These are phyloP conservation scores for Boehmeria nivea DNA, from an alignment of 306 rosid genomes.

Conservation along the genomic window DNA sequence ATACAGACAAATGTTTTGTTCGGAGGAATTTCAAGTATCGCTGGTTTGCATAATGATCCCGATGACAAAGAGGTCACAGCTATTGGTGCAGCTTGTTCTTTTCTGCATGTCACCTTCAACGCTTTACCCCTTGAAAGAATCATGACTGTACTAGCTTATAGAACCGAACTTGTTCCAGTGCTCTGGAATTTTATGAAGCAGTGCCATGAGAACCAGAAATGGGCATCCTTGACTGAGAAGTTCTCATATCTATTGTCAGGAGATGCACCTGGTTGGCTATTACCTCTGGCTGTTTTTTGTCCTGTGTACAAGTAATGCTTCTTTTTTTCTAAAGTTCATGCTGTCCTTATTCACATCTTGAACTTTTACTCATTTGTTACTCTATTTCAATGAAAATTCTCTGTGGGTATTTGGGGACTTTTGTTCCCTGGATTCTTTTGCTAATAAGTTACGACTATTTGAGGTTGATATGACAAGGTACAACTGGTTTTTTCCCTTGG, in stretches of 20 bases:
- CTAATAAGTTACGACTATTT: conserved; percentile 1
- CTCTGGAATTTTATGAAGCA: conserved; percentile 92
- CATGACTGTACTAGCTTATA: conserved; percentile 90
- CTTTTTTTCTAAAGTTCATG: background rate
- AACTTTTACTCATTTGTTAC: background rate
- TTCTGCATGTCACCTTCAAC: conserved; percentile 75
- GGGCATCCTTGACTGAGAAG: conserved; percentile 73
- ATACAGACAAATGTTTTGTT: conserved; percentile 74
- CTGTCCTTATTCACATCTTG: too few species aligned
- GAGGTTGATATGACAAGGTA: conserved; percentile 22
- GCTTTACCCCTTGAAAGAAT: conserved; percentile 76
- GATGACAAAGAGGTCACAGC: conserved; percentile 77
- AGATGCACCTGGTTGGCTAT: conserved; percentile 94
- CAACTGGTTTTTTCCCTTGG: conserved; percentile 2
- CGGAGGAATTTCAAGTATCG: conserved; percentile 55
- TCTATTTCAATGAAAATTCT: conserved; percentile 11
- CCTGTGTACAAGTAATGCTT: conserved; percentile 86
- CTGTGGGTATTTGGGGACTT: background rate
- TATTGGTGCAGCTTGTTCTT: conserved; percentile 86
- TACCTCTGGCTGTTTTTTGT: conserved; percentile 91
- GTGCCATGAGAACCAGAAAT: conserved; percentile 80
- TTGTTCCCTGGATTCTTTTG: too few species aligned
- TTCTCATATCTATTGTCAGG: conserved; percentile 62
- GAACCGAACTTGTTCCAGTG: conserved; percentile 90
- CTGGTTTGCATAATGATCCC: conserved; percentile 42